A percentile compares a stretch with the other conserved stretches of the same genome.
Conservation (phyloP, 768 basidiomycete species). For the Lactifluus rugatus region DNA sequence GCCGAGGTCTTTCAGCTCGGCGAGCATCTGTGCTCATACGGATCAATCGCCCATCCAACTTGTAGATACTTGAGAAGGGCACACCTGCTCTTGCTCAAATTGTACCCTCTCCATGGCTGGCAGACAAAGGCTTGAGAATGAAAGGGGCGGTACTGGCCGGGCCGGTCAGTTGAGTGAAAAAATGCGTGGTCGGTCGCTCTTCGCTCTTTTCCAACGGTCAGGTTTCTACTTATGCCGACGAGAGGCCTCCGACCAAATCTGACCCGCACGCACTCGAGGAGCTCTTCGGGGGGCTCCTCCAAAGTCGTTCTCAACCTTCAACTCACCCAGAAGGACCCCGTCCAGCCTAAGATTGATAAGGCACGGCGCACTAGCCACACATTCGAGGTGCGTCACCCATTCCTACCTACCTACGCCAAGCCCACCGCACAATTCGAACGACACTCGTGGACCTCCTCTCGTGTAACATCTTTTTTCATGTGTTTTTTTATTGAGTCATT, state of each 20-base stretch:
- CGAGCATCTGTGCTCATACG: conserved; percentile 63
- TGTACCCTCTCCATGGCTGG: conserved; percentile 90
- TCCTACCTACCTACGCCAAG: neutral
- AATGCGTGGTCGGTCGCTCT: neutral
- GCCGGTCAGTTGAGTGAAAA: neutral
- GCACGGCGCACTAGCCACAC: conserved; percentile 36
- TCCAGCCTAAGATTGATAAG: conserved; percentile 40
- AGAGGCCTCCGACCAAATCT: conserved; percentile 41
- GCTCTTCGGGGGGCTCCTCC: conserved; percentile 45
- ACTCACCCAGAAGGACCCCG: conserved; percentile 55
- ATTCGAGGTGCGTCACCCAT: conserved; percentile 36
- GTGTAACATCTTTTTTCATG: neutral
- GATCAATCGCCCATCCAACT: too few relatives aligned
- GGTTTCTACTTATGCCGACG: conserved; percentile 37
- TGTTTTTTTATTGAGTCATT: neutral
- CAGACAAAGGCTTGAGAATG: neutral
- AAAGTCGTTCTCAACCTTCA: conserved; percentile 53
- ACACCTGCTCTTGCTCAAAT: conserved; percentile 88
- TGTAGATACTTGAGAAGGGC: neutral
- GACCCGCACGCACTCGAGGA: conserved; percentile 53
- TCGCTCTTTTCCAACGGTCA: neutral
- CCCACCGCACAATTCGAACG: neutral
- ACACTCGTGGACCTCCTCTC: neutral
- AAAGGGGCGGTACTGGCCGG: neutral
- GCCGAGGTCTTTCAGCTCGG: conserved; percentile 87